Conservation (phyloP, 441 rosid species). For the Syzygium syzygioides region DNA sequence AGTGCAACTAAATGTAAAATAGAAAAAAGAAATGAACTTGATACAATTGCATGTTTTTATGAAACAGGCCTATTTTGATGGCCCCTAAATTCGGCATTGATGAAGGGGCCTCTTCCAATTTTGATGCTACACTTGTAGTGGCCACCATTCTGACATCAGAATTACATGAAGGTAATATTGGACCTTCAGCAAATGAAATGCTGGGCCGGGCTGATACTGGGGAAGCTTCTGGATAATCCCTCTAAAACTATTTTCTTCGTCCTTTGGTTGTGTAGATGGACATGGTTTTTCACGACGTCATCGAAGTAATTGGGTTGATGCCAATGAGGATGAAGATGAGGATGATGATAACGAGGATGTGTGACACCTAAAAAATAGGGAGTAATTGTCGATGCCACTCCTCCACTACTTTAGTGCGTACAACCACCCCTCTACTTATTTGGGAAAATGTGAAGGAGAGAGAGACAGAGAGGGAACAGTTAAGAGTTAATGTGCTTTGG, state of each 20-base stretch:
- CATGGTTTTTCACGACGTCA: constrained; percentile 55
- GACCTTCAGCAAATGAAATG: too few species aligned
- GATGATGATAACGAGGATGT: too few species aligned
- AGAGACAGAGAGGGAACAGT: too few species aligned
- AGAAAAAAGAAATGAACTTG: background rate
- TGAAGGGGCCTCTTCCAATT: too few species aligned
- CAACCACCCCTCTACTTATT: too few species aligned
- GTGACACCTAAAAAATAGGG: too few species aligned
- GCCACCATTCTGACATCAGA: constrained; percentile 82
- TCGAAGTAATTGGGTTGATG: constrained; percentile 86
- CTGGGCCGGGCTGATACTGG: background rate
- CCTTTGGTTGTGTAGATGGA: constrained; percentile 23
- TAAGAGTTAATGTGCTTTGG: too few species aligned
- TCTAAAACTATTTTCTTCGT: background rate
- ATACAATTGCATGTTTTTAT: background rate
- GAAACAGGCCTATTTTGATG: constrained; percentile 80
- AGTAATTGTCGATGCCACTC: too few species aligned
- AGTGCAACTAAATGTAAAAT: background rate
- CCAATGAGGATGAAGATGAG: constrained; percentile 23
- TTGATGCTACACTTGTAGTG: too few species aligned
- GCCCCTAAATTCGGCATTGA: too few species aligned
- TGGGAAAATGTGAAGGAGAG: too few species aligned
- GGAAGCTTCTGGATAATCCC: constrained; percentile 18
- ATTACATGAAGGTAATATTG: constrained; percentile 20
- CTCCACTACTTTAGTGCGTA: too few species aligned